phyloP scores from a whole-genome alignment of 2,329 filamentous ascomycete species.

The Claviceps citrina region DNA sequence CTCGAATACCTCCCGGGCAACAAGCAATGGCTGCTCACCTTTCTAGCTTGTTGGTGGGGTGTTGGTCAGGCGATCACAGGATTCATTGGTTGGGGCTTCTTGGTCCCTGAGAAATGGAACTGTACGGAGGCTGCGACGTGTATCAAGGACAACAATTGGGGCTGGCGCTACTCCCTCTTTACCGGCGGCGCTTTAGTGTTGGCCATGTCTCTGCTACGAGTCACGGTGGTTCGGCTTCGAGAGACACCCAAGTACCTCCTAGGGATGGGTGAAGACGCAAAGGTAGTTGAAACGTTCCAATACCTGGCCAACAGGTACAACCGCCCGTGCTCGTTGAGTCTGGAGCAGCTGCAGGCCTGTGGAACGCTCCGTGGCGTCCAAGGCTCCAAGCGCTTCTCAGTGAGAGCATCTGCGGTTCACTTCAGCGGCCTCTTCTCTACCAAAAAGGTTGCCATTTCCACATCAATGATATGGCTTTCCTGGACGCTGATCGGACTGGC shows the following conservation, averaged over 20 bases:
- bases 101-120: constrained; percentile 33
- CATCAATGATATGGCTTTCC: constrained; percentile 48
- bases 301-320: constrained; percentile 31
- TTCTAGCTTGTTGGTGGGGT: constrained; percentile 34
- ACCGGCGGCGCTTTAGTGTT: constrained; percentile 30
- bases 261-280: constrained; percentile 28
- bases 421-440: constrained; percentile 50
- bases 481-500: constrained; percentile 58
- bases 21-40: constrained; percentile 32
- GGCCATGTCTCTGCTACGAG: constrained; percentile 28
- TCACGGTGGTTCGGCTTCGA: constrained; percentile 29
- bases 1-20: constrained; percentile 33
- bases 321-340: constrained; percentile 24
- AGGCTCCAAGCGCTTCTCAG: constrained; percentile 17
- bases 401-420: constrained; percentile 30
- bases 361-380: constrained; percentile 25
- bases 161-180: constrained; percentile 33
- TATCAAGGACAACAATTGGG: constrained; percentile 29
- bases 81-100: constrained; percentile 29
- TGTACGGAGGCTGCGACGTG: constrained; percentile 30
- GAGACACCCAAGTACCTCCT: constrained; percentile 36
- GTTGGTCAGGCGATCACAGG: constrained; percentile 33
- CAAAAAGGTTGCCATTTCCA: constrained; percentile 43
- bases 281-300: constrained; percentile 34
- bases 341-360: constrained; percentile 30